Evolutionary conservation across 2,329 filamentous ascomycete species (phyloP).

Genomic region (Coleophoma eucalyptorum): DNA sequence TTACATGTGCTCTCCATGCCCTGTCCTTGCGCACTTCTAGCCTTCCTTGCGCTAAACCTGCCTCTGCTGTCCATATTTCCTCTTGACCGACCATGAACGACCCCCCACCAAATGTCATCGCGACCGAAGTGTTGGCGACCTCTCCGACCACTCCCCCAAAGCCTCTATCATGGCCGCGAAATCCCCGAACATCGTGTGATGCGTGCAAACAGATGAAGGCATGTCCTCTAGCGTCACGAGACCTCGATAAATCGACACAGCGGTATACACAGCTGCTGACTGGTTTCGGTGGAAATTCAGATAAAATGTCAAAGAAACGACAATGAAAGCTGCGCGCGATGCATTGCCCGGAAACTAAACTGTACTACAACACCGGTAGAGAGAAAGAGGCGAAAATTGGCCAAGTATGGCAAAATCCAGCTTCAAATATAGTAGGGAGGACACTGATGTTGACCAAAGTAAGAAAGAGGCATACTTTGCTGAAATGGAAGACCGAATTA

Average conservation of each 20-base stretch:
- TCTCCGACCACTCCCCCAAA: too few relatives aligned
- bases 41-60: too few relatives aligned
- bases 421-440: conserved; percentile 1
- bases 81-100: conserved; percentile 9
- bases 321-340: conserved; percentile 14
- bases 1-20: too few relatives aligned
- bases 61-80: too few relatives aligned
- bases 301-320: conserved; percentile 18
- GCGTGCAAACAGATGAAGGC: conserved; percentile 21
- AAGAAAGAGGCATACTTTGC: conserved; percentile 10
- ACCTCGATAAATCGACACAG: background rate
- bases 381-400: conserved; percentile 18
- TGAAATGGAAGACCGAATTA: conserved; percentile 19
- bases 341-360: conserved; percentile 10
- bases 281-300: conserved; percentile 5
- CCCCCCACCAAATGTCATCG: conserved; percentile 4
- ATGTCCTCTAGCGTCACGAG: conserved; percentile 4
- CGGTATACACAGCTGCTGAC: conserved; percentile 4
- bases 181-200: conserved; percentile 20
- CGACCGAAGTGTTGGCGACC: conserved; percentile 4
- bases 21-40: too few relatives aligned
- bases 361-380: conserved; percentile 19
- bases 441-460: conserved; percentile 7
- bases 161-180: conserved; percentile 11
- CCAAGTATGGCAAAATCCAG: conserved; percentile 10